Conservation (phyloP, 345 rosid genomes). For the Citrus glauca region DNA sequence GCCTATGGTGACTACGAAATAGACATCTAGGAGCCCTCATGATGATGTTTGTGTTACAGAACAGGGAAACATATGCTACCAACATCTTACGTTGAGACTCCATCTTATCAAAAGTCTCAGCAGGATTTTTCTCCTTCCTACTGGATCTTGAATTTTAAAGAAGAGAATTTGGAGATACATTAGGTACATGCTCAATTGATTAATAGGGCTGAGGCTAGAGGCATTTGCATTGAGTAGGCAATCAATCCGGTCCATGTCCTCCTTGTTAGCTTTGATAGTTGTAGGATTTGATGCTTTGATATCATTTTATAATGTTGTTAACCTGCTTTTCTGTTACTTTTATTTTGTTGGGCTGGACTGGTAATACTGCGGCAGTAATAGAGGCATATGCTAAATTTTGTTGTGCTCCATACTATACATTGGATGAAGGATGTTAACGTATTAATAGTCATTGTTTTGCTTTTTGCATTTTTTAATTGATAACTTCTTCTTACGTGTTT, state of each 20-base stretch:
- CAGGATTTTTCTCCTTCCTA: not conserved
- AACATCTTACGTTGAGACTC: not conserved
- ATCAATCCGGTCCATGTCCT: not conserved
- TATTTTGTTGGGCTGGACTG: not conserved
- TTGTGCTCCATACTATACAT: not conserved
- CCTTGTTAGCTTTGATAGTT: not conserved
- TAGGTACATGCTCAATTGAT: not conserved
- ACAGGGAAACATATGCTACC: not conserved
- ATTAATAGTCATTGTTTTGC: not conserved
- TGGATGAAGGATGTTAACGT: not conserved
- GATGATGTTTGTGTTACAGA: not conserved
- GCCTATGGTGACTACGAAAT: not conserved
- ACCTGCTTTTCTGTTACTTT: not conserved
- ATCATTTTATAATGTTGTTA: not conserved
- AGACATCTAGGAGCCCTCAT: not conserved
- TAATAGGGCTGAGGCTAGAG: not conserved
- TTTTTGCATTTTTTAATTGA: not conserved
- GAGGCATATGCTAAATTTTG: not conserved
- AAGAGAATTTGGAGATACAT: not conserved
- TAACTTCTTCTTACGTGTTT: not conserved
- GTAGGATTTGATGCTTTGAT: not conserved
- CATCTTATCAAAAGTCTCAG: not conserved
- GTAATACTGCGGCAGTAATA: not conserved
- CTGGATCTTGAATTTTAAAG: not conserved
- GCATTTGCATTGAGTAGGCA: not conserved